A percentile compares a stretch with the other conserved stretches of the same genome.
Conservation (phyloP, 306 rosid genomes). For the Phaseolus lunatus region DNA sequence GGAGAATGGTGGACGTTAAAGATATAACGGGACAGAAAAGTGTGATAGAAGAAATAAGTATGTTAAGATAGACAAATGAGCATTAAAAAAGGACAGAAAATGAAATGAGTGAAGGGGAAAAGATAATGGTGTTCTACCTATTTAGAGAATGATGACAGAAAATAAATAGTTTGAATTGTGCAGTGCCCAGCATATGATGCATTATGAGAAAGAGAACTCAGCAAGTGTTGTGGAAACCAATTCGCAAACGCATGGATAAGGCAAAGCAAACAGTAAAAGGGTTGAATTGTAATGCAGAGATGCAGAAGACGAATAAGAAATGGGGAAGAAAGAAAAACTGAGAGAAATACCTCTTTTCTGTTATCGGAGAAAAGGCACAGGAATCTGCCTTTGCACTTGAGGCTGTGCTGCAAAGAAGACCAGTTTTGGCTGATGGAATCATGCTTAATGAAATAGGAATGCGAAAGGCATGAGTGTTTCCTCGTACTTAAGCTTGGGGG, state of each 20-base stretch:
- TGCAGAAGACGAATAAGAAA: neutral
- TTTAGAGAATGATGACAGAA: neutral
- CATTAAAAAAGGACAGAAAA: neutral
- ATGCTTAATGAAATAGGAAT: slow-evolving; percentile 39
- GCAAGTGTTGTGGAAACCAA: neutral
- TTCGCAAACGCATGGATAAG: neutral
- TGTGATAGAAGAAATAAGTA: neutral
- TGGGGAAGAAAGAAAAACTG: neutral
- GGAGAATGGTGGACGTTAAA: neutral
- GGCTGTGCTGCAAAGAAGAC: slow-evolving; percentile 57
- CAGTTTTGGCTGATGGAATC: slow-evolving; percentile 47
- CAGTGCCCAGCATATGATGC: neutral
- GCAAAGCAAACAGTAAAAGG: neutral
- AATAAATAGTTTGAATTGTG: neutral
- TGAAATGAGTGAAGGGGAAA: neutral
- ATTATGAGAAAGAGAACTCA: neutral
- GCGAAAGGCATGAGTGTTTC: slow-evolving; percentile 42
- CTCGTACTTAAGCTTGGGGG: slow-evolving; percentile 44
- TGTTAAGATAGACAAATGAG: neutral
- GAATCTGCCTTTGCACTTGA: slow-evolving; percentile 67
- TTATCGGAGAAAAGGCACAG: slow-evolving; percentile 78
- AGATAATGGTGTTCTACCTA: neutral
- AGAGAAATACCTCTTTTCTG: slow-evolving; percentile 62
- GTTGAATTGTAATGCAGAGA: neutral
- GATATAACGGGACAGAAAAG: neutral